Evolutionary conservation across 345 rosid genomes (phyloP), one percentile per base, ranked within the genome.

Genomic region (Erodium maritimum): DNA sequence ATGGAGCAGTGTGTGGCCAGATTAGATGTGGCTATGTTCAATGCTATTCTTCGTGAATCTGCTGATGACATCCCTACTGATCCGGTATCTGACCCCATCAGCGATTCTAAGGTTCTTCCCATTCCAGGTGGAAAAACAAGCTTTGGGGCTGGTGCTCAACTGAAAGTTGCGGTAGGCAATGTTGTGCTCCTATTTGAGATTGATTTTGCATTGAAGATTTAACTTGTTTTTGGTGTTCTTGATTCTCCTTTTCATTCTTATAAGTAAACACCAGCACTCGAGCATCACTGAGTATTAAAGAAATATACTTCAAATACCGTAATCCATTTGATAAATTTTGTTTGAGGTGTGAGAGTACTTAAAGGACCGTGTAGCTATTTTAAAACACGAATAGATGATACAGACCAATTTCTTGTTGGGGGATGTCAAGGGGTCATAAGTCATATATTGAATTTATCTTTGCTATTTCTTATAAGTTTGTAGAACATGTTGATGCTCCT

Each of bases 1-100:
- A 93, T 93, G 99, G 95, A 88, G 79, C 91, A 93, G 60, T 86
- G 95, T 4, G 87, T 86, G 73, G 83, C 93, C 56, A 80, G 96
- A 67, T 69, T 93, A 71, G 99, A 93, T 74, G 89, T 85, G 50
- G 96, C 94, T 58, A 93, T 88, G 89, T 88, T 93, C 79, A 93
- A 88, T 75, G 99, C 96, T 57, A 81, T 93, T 67, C 99, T 88
- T 61, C 89, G 96, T 53, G 95, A 85, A 69, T 82, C 95, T 58
- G 77, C 57, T 64, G 93, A 93, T 56, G 95, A 84, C 56, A 83
- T 93, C 57, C 95, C 99, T 50, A 84, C 94, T 19, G 96, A 93
- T 75, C 99, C 99, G 58, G 80, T 88, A 6, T 93, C 95, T 66
- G 95, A 91, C 59, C 98, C 99, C 67, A 85, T 88, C 62, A 81